phyloP scores from a whole-genome alignment of 441 rosid genomes.

The Syzygium syzygioides region DNA sequence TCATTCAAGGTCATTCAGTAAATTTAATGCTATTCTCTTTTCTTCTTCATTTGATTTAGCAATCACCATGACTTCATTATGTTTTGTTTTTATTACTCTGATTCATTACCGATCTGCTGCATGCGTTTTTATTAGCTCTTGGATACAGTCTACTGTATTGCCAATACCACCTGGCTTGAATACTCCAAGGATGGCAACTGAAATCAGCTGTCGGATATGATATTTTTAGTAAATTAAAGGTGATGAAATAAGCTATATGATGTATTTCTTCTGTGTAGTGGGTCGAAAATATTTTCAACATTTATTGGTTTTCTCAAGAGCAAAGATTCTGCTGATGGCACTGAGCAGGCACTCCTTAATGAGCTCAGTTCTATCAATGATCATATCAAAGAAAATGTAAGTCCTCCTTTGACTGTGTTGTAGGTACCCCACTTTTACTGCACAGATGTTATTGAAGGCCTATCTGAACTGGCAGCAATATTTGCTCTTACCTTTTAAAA shows the following conservation, averaged over 20 bases:
- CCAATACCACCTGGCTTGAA: neutral
- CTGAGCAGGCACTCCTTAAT: slow-evolving; percentile 60
- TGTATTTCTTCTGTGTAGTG: slow-evolving; percentile 37
- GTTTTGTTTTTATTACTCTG: neutral
- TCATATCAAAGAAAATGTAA: slow-evolving; percentile 64
- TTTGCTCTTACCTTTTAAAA: neutral
- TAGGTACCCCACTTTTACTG: slow-evolving; percentile 1
- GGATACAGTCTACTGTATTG: neutral
- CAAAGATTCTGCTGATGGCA: slow-evolving; percentile 78
- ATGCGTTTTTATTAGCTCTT: neutral
- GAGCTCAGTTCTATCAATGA: slow-evolving; percentile 67
- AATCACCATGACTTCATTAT: neutral
- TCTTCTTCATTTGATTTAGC: neutral
- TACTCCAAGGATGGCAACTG: neutral
- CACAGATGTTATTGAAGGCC: neutral
- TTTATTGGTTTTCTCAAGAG: slow-evolving; percentile 90
- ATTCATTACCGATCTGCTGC: neutral
- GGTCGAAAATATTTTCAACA: slow-evolving; percentile 82
- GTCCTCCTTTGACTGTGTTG: neutral
- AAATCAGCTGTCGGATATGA: neutral
- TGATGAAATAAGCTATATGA: neutral
- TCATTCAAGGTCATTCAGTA: neutral
- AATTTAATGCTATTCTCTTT: neutral
- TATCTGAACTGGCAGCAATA: neutral
- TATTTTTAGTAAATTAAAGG: neutral